These are phyloP conservation scores for Massariosphaeria phaeospora DNA, from an alignment of 495 filamentous ascomycete species.

Conservation along the genomic window DNA sequence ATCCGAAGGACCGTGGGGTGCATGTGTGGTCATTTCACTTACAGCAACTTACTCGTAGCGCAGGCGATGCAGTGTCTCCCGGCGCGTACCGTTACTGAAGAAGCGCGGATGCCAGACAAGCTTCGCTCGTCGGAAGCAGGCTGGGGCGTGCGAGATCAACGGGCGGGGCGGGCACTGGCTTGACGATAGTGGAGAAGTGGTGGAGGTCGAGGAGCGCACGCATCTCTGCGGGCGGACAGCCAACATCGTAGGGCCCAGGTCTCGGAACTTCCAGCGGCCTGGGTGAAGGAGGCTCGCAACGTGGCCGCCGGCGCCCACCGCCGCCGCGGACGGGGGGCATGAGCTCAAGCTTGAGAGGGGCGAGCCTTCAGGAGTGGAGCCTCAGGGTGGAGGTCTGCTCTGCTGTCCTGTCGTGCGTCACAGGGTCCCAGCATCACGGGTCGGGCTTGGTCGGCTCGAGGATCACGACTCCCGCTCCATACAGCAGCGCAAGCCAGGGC, in stretches of 20 bases:
- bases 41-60: constrained; percentile 19
- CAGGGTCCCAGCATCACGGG: constrained; percentile 30
- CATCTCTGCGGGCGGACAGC: constrained; percentile 4
- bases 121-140: not conserved
- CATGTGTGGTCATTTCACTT: constrained; percentile 16
- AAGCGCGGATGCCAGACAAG: not conserved
- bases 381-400: too few species aligned
- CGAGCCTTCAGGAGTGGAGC: constrained; percentile 6
- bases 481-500: constrained; percentile 6
- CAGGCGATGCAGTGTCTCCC: constrained; percentile 8
- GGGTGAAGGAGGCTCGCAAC: constrained; percentile 33
- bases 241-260: not conserved
- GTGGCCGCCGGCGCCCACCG: constrained; percentile 31
- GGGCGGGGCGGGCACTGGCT: constrained; percentile 10
- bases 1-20: constrained; percentile 24
- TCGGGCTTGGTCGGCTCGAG: constrained; percentile 26
- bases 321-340: constrained; percentile 8
- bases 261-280: constrained; percentile 18
- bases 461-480: constrained; percentile 14
- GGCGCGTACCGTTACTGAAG: not conserved
- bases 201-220: not conserved
- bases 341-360: not conserved
- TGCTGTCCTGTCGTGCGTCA: too few species aligned
- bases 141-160: constrained; percentile 10
- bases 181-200: not conserved